Conservation (phyloP, 805 yeast species). For the Metschnikowia orientalis region DNA sequence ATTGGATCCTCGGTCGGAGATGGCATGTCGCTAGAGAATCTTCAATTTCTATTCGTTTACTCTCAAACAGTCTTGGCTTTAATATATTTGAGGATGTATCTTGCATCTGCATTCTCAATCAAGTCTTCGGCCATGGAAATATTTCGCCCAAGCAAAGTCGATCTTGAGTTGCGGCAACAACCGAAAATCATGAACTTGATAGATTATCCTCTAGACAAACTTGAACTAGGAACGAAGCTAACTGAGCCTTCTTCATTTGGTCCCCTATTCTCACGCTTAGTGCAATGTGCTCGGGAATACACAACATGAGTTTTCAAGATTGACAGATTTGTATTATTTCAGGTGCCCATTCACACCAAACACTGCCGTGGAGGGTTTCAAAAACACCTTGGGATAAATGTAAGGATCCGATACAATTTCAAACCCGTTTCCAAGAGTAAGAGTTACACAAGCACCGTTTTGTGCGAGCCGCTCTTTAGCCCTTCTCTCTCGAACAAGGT, state of each 20-base stretch:
- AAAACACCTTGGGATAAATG: conserved; percentile 5
- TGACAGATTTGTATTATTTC: too few species aligned
- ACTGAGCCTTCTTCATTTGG: conserved; percentile 14
- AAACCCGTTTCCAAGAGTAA: conserved; percentile 15
- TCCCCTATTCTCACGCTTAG: conserved; percentile 12
- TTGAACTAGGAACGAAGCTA: conserved; percentile 11
- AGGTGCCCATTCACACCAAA: too few species aligned
- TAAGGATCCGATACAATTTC: conserved; percentile 11
- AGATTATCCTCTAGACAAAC: conserved; percentile 12
- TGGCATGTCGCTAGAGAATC: conserved; percentile 16
- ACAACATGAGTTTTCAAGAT: conserved; percentile 10
- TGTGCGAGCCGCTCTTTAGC: conserved; percentile 12
- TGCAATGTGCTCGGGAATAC: conserved; percentile 11
- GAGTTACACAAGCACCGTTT: conserved; percentile 10
- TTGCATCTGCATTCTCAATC: conserved; percentile 22
- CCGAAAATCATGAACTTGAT: conserved; percentile 19
- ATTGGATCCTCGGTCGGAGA: conserved; percentile 11
- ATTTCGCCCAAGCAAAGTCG: conserved; percentile 27
- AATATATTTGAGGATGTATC: conserved; percentile 17
- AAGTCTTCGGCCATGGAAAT: conserved; percentile 21
- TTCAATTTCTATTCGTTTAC: conserved; percentile 14
- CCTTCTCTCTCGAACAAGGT: conserved; percentile 22
- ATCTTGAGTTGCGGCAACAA: conserved; percentile 30
- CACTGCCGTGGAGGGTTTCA: conserved; percentile 5
- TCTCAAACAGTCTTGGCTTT: conserved; percentile 17